Percentiles rank a stretch among this genome's conserved stretches.
These are phyloP conservation scores for Dothideomycetes sp. DNA, from an alignment of 2,329 filamentous ascomycete genomes.

Conservation along the genomic window DNA sequence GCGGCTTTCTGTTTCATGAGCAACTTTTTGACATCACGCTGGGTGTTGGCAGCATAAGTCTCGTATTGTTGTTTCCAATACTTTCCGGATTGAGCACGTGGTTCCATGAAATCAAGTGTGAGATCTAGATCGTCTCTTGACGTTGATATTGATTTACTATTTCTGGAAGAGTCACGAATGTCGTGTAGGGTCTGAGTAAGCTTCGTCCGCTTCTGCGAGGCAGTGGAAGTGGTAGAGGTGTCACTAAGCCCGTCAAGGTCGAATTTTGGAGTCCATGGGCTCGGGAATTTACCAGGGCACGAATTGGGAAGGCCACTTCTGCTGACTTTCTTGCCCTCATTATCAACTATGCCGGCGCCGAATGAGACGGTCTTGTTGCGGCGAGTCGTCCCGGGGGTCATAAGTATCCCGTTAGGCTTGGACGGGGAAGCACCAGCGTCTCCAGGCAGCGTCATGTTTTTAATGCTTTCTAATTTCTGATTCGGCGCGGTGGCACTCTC, in stretches of 20 bases:
- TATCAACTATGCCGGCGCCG: constrained; percentile 45
- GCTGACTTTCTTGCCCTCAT: constrained; percentile 39
- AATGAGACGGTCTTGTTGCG: constrained; percentile 50
- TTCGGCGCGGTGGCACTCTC: not conserved
- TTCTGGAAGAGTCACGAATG: constrained; percentile 30
- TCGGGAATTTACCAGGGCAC: constrained; percentile 38
- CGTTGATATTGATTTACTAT: not conserved
- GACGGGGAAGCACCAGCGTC: constrained; percentile 19
- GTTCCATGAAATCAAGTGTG: constrained; percentile 61
- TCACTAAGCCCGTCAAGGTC: constrained; percentile 16
- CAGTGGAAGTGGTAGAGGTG: not conserved
- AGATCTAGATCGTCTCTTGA: constrained; percentile 46
- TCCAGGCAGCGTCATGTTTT: not conserved
- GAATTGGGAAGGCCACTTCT: constrained; percentile 35
- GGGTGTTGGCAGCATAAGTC: constrained; percentile 60
- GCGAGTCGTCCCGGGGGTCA: constrained; percentile 49
- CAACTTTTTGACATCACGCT: constrained; percentile 64
- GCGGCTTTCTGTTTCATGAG: constrained; percentile 70
- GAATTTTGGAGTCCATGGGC: constrained; percentile 36
- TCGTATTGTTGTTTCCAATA: constrained; percentile 76
- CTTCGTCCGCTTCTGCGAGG: constrained; percentile 17
- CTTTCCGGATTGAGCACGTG: constrained; percentile 61
- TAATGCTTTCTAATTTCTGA: not conserved
- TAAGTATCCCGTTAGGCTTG: constrained; percentile 49
- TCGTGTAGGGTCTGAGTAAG: constrained; percentile 34